These are phyloP conservation scores for Agaricus sinodeliciosus DNA, from an alignment of 768 basidiomycete genomes.

Conservation along the genomic window DNA sequence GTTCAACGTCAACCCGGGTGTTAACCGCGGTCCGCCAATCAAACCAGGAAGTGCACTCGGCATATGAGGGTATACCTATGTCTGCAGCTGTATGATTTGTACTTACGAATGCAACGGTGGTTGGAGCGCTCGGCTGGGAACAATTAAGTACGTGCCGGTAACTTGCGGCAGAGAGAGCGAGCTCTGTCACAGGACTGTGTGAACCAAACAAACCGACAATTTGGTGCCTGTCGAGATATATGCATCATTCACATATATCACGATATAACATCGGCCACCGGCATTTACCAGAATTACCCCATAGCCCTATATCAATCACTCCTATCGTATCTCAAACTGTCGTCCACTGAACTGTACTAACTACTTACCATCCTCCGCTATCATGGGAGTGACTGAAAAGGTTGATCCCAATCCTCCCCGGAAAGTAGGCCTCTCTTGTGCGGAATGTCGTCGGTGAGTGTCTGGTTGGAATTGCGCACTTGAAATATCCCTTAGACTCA, in stretches of 20 bases:
- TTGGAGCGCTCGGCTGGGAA: too few species aligned
- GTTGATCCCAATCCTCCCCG: constrained; percentile 15
- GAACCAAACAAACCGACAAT: constrained; percentile 7
- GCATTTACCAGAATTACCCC: background rate
- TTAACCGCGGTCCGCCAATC: constrained; percentile 6
- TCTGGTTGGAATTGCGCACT: background rate
- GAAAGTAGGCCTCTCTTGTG: constrained; percentile 41
- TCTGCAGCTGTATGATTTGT: too few species aligned
- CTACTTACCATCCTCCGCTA: background rate
- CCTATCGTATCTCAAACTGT: constrained; percentile 5
- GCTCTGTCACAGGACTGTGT: constrained; percentile 7
- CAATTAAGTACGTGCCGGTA: too few species aligned
- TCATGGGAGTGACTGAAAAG: constrained; percentile 8
- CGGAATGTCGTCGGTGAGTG: constrained; percentile 43
- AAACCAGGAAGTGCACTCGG: too few species aligned
- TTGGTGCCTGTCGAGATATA: background rate
- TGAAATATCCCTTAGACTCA: background rate
- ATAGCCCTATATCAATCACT: constrained; percentile 9
- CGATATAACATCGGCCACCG: background rate
- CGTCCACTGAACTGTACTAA: background rate
- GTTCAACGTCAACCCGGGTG: background rate
- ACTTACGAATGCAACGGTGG: too few species aligned
- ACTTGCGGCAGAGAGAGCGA: too few species aligned
- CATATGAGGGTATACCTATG: too few species aligned
- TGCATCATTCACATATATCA: constrained; percentile 4